phyloP scores from a whole-genome alignment of 768 basidiomycete species.

The Cystobasidium tubakii region DNA sequence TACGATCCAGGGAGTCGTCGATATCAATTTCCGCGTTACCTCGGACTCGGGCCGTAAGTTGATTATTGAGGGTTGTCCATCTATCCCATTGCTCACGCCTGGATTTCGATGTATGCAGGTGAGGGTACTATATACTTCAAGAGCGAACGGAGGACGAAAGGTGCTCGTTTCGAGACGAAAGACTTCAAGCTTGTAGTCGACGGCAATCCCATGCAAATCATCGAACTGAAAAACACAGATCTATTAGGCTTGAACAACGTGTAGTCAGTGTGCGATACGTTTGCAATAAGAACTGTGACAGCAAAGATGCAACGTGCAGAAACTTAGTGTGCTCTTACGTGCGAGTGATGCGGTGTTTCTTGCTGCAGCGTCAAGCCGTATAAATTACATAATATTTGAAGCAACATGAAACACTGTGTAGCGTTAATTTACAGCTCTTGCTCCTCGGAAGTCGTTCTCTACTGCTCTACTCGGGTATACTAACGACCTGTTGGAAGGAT shows the following conservation, averaged over 20 bases:
- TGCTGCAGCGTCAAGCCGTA: neutral
- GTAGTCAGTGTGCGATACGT: neutral
- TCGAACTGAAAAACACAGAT: slow-evolving; percentile 26
- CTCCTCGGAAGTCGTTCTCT: neutral
- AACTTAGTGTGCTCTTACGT: no score
- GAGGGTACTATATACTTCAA: slow-evolving; percentile 76
- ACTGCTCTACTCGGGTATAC: neutral
- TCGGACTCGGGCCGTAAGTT: slow-evolving; percentile 13
- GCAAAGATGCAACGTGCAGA: no score
- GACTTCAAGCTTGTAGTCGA: slow-evolving; percentile 27
- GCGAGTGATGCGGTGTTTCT: neutral
- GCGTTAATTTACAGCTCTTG: neutral
- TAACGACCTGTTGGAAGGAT: neutral
- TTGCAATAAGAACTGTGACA: no score
- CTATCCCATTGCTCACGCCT: neutral
- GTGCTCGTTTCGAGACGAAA: slow-evolving; percentile 62
- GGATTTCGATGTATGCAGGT: slow-evolving; percentile 50
- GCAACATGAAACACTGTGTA: neutral
- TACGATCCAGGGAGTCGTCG: slow-evolving; percentile 33
- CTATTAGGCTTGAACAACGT: neutral
- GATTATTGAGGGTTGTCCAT: neutral
- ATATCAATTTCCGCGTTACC: slow-evolving; percentile 26
- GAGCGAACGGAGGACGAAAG: slow-evolving; percentile 70
- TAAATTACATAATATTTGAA: neutral
- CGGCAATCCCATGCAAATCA: neutral